Conservation (phyloP, 306 rosid genomes). For the Cicer cuneatum region DNA sequence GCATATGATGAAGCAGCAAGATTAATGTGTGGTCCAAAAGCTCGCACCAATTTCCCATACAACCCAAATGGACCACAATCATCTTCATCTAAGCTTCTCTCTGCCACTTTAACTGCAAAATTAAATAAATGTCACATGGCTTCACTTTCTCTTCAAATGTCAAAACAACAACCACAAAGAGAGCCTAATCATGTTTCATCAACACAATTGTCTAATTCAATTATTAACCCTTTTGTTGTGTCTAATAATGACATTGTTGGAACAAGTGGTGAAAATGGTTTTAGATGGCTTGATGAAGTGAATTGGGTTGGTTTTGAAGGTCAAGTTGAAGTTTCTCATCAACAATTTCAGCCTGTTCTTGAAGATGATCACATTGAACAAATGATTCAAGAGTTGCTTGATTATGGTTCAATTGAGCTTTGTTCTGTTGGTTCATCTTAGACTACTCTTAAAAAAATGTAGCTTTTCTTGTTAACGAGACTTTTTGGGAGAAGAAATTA, state of each 20-base stretch:
- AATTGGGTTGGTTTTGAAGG: conserved; percentile 47
- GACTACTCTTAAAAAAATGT: conserved; percentile 7
- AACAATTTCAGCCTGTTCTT: conserved; percentile 65
- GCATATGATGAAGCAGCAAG: conserved; percentile 95
- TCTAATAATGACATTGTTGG: conserved; percentile 37
- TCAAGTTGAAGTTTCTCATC: conserved; percentile 43
- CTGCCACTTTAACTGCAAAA: conserved; percentile 68
- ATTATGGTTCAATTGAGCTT: conserved; percentile 77
- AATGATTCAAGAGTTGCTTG: conserved; percentile 84
- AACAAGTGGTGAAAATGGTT: conserved; percentile 36
- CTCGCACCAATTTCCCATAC: conserved; percentile 69
- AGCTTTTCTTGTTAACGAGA: too few species aligned
- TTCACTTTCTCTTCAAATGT: conserved; percentile 73
- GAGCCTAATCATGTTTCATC: conserved; percentile 39
- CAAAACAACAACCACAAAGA: conserved; percentile 50
- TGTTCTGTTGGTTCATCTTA: conserved; percentile 59
- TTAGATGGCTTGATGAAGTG: conserved; percentile 46
- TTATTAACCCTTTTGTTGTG: not conserved
- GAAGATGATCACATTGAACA: conserved; percentile 87
- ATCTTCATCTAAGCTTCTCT: conserved; percentile 62
- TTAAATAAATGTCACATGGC: conserved; percentile 78
- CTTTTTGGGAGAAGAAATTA: too few species aligned
- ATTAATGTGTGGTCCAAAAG: conserved; percentile 79
- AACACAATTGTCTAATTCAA: conserved; percentile 25
- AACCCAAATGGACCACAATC: conserved; percentile 65